These are phyloP conservation scores for Hypoxylon perforatum DNA, from an alignment of 495 filamentous ascomycete species.

Conservation along the genomic window DNA sequence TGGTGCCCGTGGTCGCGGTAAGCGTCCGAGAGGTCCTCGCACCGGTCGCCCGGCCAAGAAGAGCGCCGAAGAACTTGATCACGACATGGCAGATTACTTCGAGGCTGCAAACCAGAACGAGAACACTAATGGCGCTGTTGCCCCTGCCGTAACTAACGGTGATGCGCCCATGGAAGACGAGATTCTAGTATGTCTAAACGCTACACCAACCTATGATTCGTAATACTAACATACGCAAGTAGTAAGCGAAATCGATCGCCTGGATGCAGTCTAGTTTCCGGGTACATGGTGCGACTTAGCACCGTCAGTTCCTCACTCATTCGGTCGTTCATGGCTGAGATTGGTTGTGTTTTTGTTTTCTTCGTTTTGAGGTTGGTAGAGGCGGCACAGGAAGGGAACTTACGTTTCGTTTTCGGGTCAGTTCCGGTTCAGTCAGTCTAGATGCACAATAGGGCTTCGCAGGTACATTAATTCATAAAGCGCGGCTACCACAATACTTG, in stretches of 20 bases:
- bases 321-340: slow-evolving; percentile 7
- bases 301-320: slow-evolving; percentile 6
- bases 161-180: slow-evolving; percentile 66
- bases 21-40: slow-evolving; percentile 64
- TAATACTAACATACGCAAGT: slow-evolving; percentile 6
- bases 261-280: background rate
- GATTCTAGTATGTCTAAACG: slow-evolving; percentile 47
- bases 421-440: slow-evolving; percentile 13
- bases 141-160: slow-evolving; percentile 51
- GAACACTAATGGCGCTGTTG: slow-evolving; percentile 56
- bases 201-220: background rate
- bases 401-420: slow-evolving; percentile 6
- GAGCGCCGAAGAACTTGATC: slow-evolving; percentile 90
- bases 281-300: background rate
- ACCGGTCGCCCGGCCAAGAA: slow-evolving; percentile 82
- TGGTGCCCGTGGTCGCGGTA: slow-evolving; percentile 63
- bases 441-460: slow-evolving; percentile 21
- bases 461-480: slow-evolving; percentile 22
- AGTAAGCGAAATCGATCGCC: slow-evolving; percentile 31
- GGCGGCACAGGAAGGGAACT: slow-evolving; percentile 9
- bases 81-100: slow-evolving; percentile 95
- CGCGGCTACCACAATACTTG: too few relatives aligned
- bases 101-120: slow-evolving; percentile 53
- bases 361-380: slow-evolving; percentile 16
- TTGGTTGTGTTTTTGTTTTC: slow-evolving; percentile 7